These are phyloP conservation scores for Trifolium dubium DNA, from an alignment of 306 rosid species.

Conservation along the genomic window DNA sequence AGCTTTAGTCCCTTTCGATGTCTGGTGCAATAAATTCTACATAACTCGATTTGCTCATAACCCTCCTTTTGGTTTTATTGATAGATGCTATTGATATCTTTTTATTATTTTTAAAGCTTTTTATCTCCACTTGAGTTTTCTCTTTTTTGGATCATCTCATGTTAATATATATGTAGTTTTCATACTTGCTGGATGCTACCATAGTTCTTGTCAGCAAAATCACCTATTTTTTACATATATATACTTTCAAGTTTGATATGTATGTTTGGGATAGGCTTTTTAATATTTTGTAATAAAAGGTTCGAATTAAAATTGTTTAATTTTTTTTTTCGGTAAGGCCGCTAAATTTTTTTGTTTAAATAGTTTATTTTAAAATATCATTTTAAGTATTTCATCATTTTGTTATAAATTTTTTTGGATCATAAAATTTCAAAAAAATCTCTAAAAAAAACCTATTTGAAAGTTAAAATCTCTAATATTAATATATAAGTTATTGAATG, in stretches of 20 bases:
- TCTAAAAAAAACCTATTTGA: too few relatives aligned
- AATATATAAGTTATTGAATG: too few relatives aligned
- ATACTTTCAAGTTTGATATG: background rate
- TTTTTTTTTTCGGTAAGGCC: too few relatives aligned
- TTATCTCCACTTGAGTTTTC: background rate
- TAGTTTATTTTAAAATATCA: too few relatives aligned
- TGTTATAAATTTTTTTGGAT: too few relatives aligned
- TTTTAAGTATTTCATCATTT: too few relatives aligned
- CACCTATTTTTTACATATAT: background rate
- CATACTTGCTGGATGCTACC: slow-evolving; percentile 19
- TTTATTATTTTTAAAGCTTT: slow-evolving; percentile 8
- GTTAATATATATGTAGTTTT: background rate
- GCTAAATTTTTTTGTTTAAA: too few relatives aligned
- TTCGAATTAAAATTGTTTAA: too few relatives aligned
- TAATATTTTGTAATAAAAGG: too few relatives aligned
- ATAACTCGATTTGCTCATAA: slow-evolving; percentile 48
- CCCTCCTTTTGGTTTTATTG: slow-evolving; percentile 46
- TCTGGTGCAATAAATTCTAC: slow-evolving; percentile 60
- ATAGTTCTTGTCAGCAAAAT: background rate
- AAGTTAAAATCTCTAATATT: too few relatives aligned
- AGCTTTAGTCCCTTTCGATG: slow-evolving; percentile 63
- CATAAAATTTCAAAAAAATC: too few relatives aligned
- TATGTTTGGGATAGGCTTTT: too few relatives aligned
- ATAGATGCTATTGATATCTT: slow-evolving; percentile 33
- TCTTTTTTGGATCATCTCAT: slow-evolving; percentile 23